A percentile compares a stretch with the other conserved stretches of the same genome.
Conservation (phyloP, 768 basidiomycete species). For the Lepiota brunneoincarnata region DNA sequence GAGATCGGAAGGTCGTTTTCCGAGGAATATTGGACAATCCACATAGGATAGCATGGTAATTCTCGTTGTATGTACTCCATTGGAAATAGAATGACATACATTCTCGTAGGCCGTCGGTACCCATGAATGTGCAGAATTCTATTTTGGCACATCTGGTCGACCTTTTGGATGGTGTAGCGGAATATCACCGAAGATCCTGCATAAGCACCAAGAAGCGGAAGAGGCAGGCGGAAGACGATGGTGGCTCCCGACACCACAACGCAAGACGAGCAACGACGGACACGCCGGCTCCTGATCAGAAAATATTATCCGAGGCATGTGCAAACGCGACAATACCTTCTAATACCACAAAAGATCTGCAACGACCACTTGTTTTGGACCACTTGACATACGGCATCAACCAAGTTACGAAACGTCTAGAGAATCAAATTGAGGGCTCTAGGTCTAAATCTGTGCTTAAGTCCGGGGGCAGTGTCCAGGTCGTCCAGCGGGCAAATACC, state of each 20-base stretch:
- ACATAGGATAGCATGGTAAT: slow-evolving; percentile 65
- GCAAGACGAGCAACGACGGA: slow-evolving; percentile 7
- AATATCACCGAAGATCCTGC: slow-evolving; percentile 35
- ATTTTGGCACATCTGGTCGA: slow-evolving; percentile 50
- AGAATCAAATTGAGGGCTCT: slow-evolving; percentile 42
- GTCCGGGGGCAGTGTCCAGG: slow-evolving; percentile 14
- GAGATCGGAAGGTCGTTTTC: slow-evolving; percentile 63
- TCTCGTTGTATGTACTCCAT: slow-evolving; percentile 4
- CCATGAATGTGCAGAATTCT: slow-evolving; percentile 60
- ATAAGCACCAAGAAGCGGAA: slow-evolving; percentile 39
- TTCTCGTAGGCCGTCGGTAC: slow-evolving; percentile 55
- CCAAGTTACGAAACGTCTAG: slow-evolving; percentile 71
- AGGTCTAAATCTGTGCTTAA: slow-evolving; percentile 19
- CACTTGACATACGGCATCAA: slow-evolving; percentile 74
- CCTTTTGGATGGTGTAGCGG: slow-evolving; percentile 47
- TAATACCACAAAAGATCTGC: neutral
- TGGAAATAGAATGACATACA: slow-evolving; percentile 5
- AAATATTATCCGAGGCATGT: neutral
- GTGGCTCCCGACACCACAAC: slow-evolving; percentile 16
- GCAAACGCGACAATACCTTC: neutral
- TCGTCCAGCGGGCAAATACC: slow-evolving; percentile 13
- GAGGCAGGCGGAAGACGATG: slow-evolving; percentile 19
- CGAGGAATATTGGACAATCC: slow-evolving; percentile 74
- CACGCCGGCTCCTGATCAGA: slow-evolving; percentile 1
- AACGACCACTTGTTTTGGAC: slow-evolving; percentile 37